phyloP scores from a whole-genome alignment of 2,329 filamentous ascomycete species.

The Calonectria crousiana region DNA sequence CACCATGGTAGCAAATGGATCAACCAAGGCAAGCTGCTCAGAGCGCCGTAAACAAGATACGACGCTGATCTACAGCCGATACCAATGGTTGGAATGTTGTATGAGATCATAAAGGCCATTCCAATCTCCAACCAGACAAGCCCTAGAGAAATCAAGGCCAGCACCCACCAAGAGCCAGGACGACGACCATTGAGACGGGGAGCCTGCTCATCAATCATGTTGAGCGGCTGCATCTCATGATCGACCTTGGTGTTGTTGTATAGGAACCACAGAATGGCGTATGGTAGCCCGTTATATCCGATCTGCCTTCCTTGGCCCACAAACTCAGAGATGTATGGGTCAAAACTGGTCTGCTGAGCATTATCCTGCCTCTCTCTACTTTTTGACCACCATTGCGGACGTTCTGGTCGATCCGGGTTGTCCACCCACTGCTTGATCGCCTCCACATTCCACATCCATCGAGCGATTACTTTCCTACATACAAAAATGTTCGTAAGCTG shows the following conservation, averaged over 20 bases:
- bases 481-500: neutral
- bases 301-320: neutral
- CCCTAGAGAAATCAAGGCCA: neutral
- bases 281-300: neutral
- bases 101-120: neutral
- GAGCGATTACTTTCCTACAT: neutral
- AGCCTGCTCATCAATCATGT: neutral
- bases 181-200: neutral
- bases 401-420: too few relatives aligned
- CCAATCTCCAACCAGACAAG: neutral
- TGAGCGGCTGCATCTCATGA: neutral
- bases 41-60: neutral
- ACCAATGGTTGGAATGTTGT: neutral
- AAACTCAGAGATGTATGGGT: neutral
- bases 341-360: neutral
- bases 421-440: neutral
- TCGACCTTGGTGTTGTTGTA: neutral
- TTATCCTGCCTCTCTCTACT: neutral
- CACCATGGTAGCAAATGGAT: neutral
- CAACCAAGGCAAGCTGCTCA: neutral
- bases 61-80: neutral
- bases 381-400: neutral
- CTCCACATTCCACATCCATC: neutral
- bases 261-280: neutral
- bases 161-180: neutral